phyloP scores from a whole-genome alignment of 2,329 filamentous ascomycete species.

The Aspergillus sp. region DNA sequence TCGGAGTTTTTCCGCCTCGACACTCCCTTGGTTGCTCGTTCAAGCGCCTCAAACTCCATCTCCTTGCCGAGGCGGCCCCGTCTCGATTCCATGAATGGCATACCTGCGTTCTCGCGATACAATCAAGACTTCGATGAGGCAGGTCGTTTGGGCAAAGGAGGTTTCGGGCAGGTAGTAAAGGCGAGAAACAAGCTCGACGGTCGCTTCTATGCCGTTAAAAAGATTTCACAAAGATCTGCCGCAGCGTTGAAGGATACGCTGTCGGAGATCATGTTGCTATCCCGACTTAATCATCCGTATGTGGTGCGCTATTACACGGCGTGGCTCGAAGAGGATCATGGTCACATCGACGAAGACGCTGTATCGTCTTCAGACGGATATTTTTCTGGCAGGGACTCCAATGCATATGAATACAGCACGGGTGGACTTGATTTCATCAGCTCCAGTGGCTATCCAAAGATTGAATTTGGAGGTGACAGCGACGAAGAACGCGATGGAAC shows the following conservation, averaged over 20 bases:
- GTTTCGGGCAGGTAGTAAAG: slow-evolving; percentile 95
- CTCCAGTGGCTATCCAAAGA: slow-evolving; percentile 72
- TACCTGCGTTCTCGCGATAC: slow-evolving; percentile 68
- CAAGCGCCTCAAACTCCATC: slow-evolving; percentile 45
- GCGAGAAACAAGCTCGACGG: slow-evolving; percentile 92
- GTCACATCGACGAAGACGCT: slow-evolving; percentile 42
- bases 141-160: slow-evolving; percentile 84
- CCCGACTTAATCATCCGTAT: slow-evolving; percentile 86
- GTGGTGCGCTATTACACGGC: slow-evolving; percentile 91
- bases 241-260: slow-evolving; percentile 63
- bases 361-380: slow-evolving; percentile 56
- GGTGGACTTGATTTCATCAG: slow-evolving; percentile 91
- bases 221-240: slow-evolving; percentile 80
- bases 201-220: slow-evolving; percentile 94
- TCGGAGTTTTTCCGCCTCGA: slow-evolving; percentile 48
- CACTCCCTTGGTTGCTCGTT: slow-evolving; percentile 36
- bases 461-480: slow-evolving; percentile 68
- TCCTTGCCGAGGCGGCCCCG: slow-evolving; percentile 53
- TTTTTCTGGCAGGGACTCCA: slow-evolving; percentile 34
- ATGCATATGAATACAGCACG: slow-evolving; percentile 65
- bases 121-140: slow-evolving; percentile 87
- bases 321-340: slow-evolving; percentile 75
- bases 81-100: slow-evolving; percentile 61
- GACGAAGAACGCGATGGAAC: slow-evolving; percentile 45
- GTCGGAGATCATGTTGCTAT: slow-evolving; percentile 83